phyloP scores from a whole-genome alignment of 371 early-diverging fungal genomes.

The Apophysomyces trapeziformis region DNA sequence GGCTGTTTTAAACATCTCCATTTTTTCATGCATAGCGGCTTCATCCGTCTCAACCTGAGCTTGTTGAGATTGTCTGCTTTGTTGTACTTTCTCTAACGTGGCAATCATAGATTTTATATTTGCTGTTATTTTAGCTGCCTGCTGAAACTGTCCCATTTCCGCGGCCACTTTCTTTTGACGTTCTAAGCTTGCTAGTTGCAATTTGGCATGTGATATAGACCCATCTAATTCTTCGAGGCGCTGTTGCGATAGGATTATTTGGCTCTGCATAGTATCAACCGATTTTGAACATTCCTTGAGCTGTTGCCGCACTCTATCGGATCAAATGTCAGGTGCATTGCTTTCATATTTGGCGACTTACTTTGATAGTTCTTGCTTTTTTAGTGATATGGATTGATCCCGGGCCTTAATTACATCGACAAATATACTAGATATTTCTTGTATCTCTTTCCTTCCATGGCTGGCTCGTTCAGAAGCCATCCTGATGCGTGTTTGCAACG shows the following conservation, averaged over 20 bases:
- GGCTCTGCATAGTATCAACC: slow-evolving; percentile 8
- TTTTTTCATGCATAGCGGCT: background rate
- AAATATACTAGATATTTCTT: background rate
- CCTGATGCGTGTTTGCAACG: slow-evolving; percentile 12
- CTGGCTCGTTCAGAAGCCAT: background rate
- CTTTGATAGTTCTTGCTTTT: slow-evolving; percentile 15
- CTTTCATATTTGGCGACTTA: background rate
- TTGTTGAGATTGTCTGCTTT: background rate
- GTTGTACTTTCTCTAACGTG: background rate
- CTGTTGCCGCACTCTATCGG: background rate
- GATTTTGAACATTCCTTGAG: slow-evolving; percentile 3
- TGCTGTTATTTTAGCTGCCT: slow-evolving; percentile 15
- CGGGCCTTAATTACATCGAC: slow-evolving; percentile 6
- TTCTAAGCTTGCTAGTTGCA: slow-evolving; percentile 8
- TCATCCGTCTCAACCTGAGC: background rate
- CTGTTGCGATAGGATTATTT: slow-evolving; percentile 14
- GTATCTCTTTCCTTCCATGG: slow-evolving; percentile 11
- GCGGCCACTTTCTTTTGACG: slow-evolving; percentile 23
- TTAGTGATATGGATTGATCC: slow-evolving; percentile 11
- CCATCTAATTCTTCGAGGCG: slow-evolving; percentile 17
- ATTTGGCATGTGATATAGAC: slow-evolving; percentile 5
- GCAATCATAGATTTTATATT: slow-evolving; percentile 10
- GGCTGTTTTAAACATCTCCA: background rate
- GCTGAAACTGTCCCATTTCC: slow-evolving; percentile 18
- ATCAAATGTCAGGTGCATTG: background rate